A percentile compares a stretch with the other conserved stretches of the same genome.
Conservation (phyloP, 2,329 filamentous ascomycete species). For the Colletotrichum lini region DNA sequence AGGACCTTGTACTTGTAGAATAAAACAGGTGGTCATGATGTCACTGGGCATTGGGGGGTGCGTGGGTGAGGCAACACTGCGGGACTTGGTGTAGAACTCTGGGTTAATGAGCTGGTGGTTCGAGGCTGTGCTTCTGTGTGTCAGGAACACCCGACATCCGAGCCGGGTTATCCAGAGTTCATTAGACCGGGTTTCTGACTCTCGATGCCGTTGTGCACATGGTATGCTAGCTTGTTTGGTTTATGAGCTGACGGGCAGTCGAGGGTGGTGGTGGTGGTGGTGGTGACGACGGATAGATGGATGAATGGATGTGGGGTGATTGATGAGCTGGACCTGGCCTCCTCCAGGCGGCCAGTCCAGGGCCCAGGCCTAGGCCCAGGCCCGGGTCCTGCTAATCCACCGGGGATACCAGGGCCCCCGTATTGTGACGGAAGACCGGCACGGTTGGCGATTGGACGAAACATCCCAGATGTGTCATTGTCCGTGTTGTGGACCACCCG, state of each 20-base stretch:
- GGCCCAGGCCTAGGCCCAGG: not conserved
- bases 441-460: conserved; percentile 30
- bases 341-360: not conserved
- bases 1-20: no score
- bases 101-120: not conserved
- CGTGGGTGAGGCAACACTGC: conserved; percentile 5
- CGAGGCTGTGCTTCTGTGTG: not conserved
- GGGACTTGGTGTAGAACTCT: not conserved
- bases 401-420: not conserved
- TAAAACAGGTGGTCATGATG: conserved; percentile 31
- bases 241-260: no score
- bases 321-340: no score
- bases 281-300: not conserved
- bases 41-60: conserved; percentile 26
- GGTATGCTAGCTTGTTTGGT: not conserved
- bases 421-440: conserved; percentile 34
- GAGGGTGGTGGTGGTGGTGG: no score
- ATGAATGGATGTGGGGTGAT: not conserved
- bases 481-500: conserved; percentile 14
- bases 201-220: not conserved
- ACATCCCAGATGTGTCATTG: not conserved
- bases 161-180: conserved; percentile 25
- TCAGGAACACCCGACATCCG: conserved; percentile 17
- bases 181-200: not conserved
- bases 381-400: not conserved